phyloP scores from a whole-genome alignment of 257 asterid species.

The Forsythia suspensa region DNA sequence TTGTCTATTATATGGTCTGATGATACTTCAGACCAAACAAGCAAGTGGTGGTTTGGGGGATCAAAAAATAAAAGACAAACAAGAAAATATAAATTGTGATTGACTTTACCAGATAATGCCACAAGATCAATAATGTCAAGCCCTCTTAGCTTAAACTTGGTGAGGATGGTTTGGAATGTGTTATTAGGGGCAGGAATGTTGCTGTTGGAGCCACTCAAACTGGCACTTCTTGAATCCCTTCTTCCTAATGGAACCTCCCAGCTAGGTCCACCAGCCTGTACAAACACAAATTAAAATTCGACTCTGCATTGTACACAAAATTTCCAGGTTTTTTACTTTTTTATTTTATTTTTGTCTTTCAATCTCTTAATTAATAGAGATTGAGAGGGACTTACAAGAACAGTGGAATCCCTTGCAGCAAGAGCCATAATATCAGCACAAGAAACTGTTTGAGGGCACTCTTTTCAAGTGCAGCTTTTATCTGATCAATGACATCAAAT shows the following conservation, averaged over 20 bases:
- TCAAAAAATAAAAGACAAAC: neutral
- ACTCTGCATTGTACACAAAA: neutral
- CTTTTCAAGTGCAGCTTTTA: conserved; percentile 75
- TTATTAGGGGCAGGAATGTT: conserved; percentile 94
- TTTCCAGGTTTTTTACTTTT: no score
- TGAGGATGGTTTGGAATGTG: conserved; percentile 84
- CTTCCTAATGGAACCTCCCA: conserved; percentile 93
- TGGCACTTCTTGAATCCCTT: conserved; percentile 79
- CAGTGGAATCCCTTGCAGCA: conserved; percentile 85
- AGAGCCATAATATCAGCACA: conserved; percentile 87
- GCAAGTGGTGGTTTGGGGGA: neutral
- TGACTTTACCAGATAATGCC: conserved; percentile 66
- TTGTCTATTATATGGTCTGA: neutral
- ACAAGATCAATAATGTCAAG: conserved; percentile 80
- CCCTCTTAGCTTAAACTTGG: conserved; percentile 75
- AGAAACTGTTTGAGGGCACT: conserved; percentile 82
- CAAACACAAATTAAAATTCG: neutral
- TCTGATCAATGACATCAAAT: conserved; percentile 82
- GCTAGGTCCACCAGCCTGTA: conserved; percentile 74
- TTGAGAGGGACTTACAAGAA: conserved; percentile 43
- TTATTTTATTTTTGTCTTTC: neutral
- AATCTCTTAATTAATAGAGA: neutral
- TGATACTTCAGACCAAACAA: no score
- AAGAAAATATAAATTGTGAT: neutral
- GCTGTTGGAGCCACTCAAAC: conserved; percentile 85